A percentile compares a stretch with the other conserved stretches of the same genome.
Conservation (phyloP, 176 grass and related monocot genomes). For the Hordeum vulgare region DNA sequence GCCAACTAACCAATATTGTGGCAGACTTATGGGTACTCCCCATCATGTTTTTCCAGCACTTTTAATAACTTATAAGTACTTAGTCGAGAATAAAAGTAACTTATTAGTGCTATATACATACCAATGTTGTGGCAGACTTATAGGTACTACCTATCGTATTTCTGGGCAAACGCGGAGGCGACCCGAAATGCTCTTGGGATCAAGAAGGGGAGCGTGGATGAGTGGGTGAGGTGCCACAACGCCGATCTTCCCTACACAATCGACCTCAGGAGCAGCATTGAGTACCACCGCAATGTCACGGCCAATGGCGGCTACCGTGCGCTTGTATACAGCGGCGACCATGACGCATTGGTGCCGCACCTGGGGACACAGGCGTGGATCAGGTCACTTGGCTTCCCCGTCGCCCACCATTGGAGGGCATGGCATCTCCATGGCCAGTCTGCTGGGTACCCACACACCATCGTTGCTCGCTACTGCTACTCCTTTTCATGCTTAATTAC, state of each 20-base stretch:
- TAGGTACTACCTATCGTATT: conserved; percentile 41
- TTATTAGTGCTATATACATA: no score
- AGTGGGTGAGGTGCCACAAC: conserved; percentile 41
- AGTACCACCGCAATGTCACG: conserved; percentile 41
- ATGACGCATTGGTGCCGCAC: conserved; percentile 29
- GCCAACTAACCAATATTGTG: no score
- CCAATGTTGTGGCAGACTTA: conserved; percentile 28
- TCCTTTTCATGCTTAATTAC: neutral
- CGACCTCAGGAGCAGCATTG: conserved; percentile 12
- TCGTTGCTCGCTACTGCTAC: neutral
- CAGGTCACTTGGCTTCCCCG: conserved; percentile 41
- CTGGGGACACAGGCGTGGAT: conserved; percentile 56
- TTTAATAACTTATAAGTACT: neutral
- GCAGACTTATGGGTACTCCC: no score
- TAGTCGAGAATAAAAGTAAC: no score
- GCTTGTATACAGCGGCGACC: conserved; percentile 44
- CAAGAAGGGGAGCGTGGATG: conserved; percentile 37
- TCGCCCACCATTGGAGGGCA: conserved; percentile 32
- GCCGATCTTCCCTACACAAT: conserved; percentile 5
- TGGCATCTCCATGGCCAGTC: conserved; percentile 53
- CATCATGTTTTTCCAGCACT: no score
- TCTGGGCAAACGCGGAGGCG: conserved; percentile 38
- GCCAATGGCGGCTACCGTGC: conserved; percentile 34
- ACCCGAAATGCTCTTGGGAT: conserved; percentile 38
- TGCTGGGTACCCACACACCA: conserved; percentile 28